Evolutionary conservation across 2,329 filamentous ascomycete genomes (phyloP), one percentile per base, ranked within the genome.

Genomic region (Ceratocystis alfenasii): DNA sequence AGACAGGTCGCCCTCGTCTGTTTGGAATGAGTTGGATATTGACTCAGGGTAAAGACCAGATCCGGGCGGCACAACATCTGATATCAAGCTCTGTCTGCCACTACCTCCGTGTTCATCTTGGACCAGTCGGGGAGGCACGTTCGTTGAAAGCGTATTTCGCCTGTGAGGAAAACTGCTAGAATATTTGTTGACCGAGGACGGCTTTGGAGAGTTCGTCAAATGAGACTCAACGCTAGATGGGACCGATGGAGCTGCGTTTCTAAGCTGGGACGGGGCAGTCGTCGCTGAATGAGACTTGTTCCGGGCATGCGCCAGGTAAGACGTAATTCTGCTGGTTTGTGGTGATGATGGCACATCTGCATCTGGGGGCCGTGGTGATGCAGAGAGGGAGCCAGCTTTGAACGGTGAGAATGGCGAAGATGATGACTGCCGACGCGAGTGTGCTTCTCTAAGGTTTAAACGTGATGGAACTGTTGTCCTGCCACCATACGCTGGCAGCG

Each of bases 151-250:
- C 57, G 91, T 84, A 33, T 84, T 87, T 65, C 89, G 85, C 59
- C 94, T 85, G 73, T 96, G 90, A 5, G 87, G 89, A 72, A 99
- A 99, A 72, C 92, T 96, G 75, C 93, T 97, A 74, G 90, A 95
- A 73, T 95, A 97, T 60, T 89, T 86, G 68, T 86, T 87, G n/a
- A 89, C 85, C 0, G 87, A 85, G 7, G 85, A 81, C 4, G 90
- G 89, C 68, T 88, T 88, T 1, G 93, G 91, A 6, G 91, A 95
- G 65, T 87, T 85, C 5, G 87, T 85, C 65, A 83, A 78, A 6
- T 90, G 86, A 45, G 84, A 84, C 10, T 68, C 10, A 77, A 77
- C 66, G 76, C 78, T 22, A 81, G 72, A 3, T 78, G 78, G 2
- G 78, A 79, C 5, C 77, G 75, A 30, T 81, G 78, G 25, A 77